A percentile compares a stretch with the other conserved stretches of the same genome.
Conservation (phyloP, 2,329 filamentous ascomycete species). For the Blastomyces parvus region DNA sequence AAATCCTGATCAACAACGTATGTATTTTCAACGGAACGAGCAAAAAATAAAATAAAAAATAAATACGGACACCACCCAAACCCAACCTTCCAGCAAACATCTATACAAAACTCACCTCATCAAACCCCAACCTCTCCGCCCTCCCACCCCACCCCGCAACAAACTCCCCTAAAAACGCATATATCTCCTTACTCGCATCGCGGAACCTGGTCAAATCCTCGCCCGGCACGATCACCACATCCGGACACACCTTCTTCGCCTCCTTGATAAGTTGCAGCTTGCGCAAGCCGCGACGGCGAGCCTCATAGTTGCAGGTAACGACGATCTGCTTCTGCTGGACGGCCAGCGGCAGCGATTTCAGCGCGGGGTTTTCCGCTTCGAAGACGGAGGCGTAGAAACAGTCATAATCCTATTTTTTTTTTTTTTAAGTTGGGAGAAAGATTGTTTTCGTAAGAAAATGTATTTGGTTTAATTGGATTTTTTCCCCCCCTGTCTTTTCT, state of each 20-base stretch:
- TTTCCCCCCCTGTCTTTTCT: background rate
- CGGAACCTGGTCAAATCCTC: conserved; percentile 81
- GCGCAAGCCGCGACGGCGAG: conserved; percentile 53
- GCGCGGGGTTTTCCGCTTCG: conserved; percentile 65
- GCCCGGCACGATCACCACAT: conserved; percentile 74
- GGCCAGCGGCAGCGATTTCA: conserved; percentile 66
- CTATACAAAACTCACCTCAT: conserved; percentile 55
- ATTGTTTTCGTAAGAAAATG: background rate
- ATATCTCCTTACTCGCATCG: conserved; percentile 73
- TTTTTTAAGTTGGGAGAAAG: background rate
- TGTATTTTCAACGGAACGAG: background rate
- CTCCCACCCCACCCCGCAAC: conserved; percentile 59
- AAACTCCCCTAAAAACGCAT: conserved; percentile 59
- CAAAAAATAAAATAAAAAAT: background rate
- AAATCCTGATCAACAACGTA: background rate
- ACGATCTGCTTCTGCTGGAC: conserved; percentile 90
- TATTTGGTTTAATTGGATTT: background rate
- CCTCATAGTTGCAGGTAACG: conserved; percentile 90
- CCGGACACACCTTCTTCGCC: conserved; percentile 68
- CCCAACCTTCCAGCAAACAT: too few species aligned
- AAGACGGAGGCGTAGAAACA: conserved; percentile 93
- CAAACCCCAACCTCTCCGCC: conserved; percentile 76
- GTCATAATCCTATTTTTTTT: conserved; percentile 37
- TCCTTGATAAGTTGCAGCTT: conserved; percentile 83
- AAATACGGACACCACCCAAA: too few species aligned